These are phyloP conservation scores for Komagataella phaffii DNA, from an alignment of 805 yeast genomes.

Conservation along the genomic window DNA sequence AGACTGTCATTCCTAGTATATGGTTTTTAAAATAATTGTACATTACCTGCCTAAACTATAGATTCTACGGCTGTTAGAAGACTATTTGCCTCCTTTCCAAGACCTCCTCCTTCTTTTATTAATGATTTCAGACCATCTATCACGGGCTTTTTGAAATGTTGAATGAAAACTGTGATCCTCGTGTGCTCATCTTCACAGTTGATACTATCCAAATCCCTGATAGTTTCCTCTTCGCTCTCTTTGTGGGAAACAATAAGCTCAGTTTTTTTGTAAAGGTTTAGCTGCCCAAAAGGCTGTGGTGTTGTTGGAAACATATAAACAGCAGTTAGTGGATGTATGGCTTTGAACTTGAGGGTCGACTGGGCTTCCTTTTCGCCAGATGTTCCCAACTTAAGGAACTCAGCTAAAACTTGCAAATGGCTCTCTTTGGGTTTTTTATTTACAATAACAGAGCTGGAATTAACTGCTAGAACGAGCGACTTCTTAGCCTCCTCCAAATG, in stretches of 20 bases:
- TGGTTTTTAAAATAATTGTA: too few relatives aligned
- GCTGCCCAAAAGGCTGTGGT: constrained; percentile 51
- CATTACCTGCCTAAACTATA: not conserved
- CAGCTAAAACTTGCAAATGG: constrained; percentile 26
- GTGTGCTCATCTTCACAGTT: constrained; percentile 51
- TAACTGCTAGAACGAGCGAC: constrained; percentile 12
- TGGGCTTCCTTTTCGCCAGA: constrained; percentile 2
- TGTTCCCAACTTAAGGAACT: constrained; percentile 14
- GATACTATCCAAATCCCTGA: constrained; percentile 25
- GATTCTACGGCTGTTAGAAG: constrained; percentile 7
- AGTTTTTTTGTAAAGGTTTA: constrained; percentile 42
- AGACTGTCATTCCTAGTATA: too few relatives aligned
- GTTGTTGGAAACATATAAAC: constrained; percentile 39
- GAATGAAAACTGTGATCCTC: constrained; percentile 37
- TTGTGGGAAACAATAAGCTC: constrained; percentile 3
- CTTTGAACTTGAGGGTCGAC: constrained; percentile 6
- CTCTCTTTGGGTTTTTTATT: constrained; percentile 21
- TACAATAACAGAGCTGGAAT: constrained; percentile 11
- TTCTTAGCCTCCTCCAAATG: constrained; percentile 19
- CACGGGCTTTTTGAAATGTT: constrained; percentile 37
- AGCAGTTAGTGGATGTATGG: constrained; percentile 32
- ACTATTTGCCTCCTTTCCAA: constrained; percentile 36
- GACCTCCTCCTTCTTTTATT: constrained; percentile 61
- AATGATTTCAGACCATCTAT: constrained; percentile 32
- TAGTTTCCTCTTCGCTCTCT: constrained; percentile 10